Percentiles rank a stretch among this genome's conserved stretches.
These are phyloP conservation scores for Salvia rosmarinus DNA, from an alignment of 257 asterid species.

Conservation along the genomic window DNA sequence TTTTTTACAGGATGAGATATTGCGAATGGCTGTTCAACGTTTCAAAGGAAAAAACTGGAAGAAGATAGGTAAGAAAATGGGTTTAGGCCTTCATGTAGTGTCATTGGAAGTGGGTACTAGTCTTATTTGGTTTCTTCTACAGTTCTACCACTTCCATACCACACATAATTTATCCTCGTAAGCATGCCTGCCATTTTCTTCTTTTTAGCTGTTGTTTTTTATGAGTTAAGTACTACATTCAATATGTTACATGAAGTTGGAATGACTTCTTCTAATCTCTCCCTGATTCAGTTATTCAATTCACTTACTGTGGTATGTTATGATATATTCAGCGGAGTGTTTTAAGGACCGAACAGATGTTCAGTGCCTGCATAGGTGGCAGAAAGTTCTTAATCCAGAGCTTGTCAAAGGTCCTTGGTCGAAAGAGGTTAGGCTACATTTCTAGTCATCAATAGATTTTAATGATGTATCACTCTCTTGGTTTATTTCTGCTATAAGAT, in stretches of 20 bases:
- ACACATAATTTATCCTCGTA: conserved; percentile 14
- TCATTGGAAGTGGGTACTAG: conserved; percentile 28
- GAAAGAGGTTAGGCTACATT: conserved; percentile 67
- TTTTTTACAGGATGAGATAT: conserved; percentile 77
- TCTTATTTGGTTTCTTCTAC: conserved; percentile 20
- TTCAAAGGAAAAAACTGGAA: conserved; percentile 97
- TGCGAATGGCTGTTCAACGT: conserved; percentile 83
- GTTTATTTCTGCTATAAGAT: conserved; percentile 12
- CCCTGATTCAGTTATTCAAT: conserved; percentile 2
- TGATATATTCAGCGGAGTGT: conserved; percentile 71
- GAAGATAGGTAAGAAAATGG: conserved; percentile 73
- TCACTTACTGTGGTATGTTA: conserved; percentile 26
- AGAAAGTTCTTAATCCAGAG: conserved; percentile 98
- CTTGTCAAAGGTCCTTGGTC: conserved; percentile 99
- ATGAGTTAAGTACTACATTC: conserved; percentile 19
- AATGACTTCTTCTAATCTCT: conserved; percentile 14
- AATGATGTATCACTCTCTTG: conserved; percentile 15
- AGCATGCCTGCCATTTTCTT: conserved; percentile 24
- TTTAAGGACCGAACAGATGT: conserved; percentile 97
- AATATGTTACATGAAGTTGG: background rate
- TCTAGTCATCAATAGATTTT: conserved; percentile 31
- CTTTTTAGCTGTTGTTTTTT: conserved; percentile 26
- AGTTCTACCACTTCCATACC: conserved; percentile 1
- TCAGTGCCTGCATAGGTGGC: conserved; percentile 99
- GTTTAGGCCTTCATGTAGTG: conserved; percentile 24